Evolutionary conservation across 2,329 filamentous ascomycete species (phyloP).

Genomic region (Calonectria pauciramosa): DNA sequence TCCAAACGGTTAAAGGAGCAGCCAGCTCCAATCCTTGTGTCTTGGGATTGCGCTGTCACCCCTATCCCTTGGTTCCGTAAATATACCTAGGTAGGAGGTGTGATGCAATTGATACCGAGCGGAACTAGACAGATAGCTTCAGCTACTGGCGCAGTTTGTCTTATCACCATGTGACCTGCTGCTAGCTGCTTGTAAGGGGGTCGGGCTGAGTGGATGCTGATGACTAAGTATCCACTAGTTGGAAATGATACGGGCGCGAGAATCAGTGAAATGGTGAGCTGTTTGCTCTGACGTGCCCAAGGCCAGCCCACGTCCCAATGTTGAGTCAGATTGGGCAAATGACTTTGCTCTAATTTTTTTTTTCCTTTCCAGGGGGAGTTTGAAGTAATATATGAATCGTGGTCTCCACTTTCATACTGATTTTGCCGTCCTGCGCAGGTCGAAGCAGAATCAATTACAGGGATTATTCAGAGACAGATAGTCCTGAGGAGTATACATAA

Average conservation of each 20-base stretch:
- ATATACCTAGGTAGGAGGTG: slow-evolving; percentile 1
- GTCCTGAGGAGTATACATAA: neutral
- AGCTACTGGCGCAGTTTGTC: slow-evolving; percentile 21
- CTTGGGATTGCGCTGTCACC: slow-evolving; percentile 28
- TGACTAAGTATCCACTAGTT: neutral
- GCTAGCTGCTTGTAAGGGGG: neutral
- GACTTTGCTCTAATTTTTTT: neutral
- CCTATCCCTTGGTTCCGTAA: slow-evolving; percentile 32
- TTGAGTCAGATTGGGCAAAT: neutral
- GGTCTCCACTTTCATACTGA: neutral
- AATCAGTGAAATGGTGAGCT: neutral
- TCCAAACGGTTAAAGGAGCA: neutral
- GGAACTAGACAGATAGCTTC: slow-evolving; percentile 41
- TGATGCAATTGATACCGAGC: slow-evolving; percentile 24
- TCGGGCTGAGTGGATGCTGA: neutral
- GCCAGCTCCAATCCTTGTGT: slow-evolving; percentile 17
- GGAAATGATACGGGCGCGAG: neutral
- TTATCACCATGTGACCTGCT: slow-evolving; percentile 42
- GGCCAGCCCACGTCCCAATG: neutral
- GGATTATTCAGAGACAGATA: neutral
- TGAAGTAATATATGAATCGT: neutral
- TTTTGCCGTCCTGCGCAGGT: neutral
- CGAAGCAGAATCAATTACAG: neutral
- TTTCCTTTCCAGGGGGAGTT: neutral
- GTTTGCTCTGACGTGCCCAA: neutral